Evolutionary conservation across 2,329 filamentous ascomycete genomes (phyloP), one percentile per base, ranked within the genome.

Genomic region (Cryphonectria nitschkei): DNA sequence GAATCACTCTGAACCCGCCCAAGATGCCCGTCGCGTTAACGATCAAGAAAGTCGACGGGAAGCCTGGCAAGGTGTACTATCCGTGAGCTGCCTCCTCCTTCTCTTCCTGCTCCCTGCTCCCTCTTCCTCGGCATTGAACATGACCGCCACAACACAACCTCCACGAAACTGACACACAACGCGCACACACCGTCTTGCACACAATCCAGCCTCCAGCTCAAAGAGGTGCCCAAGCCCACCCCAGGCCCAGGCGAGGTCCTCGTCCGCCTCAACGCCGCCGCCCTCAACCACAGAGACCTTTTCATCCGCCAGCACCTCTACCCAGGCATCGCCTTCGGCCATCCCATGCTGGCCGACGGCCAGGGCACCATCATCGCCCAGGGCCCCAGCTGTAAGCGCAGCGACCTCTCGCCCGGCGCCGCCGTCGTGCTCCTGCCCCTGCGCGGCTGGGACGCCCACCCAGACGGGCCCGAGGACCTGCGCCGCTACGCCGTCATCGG

Each of bases 251-350:
- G 85, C 73, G 87, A 98, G 79, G 84, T 97, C 74, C 85, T 97
- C 8, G 84, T 98, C 73, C 89, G 89, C 77, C 84, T 98, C 77
- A 87, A 88, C 50, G 93, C 94, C 67, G 93, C 91, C 1, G 92
- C 95, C 19, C 89, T 98, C 66, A 98, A 98, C 84, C 96, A 98
- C 84, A 92, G 95, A 76, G 96, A 98, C 81, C 89, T 97, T 75
- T 98, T 98, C 84, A 92, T 97, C 81, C 93, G 95, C 68, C 94
- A 96, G 80, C 92, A 95, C 78, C 89, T 97, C 56, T 98, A 98
- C 84, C 95, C 95, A 0, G 92, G 89, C 75, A 92, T 94, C 68
- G 91, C 92, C 16, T 97, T 97, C 80, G 86, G 88, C 72, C 85
- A 90, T 7, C 93, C 95, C 0, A 83, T 98, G 58, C 87, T 97